These are phyloP conservation scores for Saccharomyces mikatae DNA, from an alignment of 805 yeast species.

Conservation along the genomic window DNA sequence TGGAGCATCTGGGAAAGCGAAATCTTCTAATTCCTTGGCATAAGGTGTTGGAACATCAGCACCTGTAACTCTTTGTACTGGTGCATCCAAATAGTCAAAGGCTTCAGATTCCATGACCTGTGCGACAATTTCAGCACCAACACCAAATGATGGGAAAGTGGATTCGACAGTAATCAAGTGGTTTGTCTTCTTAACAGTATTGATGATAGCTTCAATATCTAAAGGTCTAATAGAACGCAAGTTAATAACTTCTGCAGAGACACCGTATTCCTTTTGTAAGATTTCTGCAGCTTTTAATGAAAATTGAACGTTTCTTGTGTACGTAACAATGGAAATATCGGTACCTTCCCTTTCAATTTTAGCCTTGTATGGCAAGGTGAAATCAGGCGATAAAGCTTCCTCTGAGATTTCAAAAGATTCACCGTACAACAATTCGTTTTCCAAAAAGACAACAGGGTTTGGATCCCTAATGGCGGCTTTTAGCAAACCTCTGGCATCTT, in stretches of 20 bases:
- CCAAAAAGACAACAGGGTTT: slow-evolving; percentile 91
- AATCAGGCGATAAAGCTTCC: slow-evolving; percentile 83
- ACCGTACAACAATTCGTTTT: slow-evolving; percentile 92
- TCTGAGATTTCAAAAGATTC: slow-evolving; percentile 83
- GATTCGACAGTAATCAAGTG: slow-evolving; percentile 94
- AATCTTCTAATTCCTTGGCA: slow-evolving; percentile 90
- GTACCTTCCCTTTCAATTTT: slow-evolving; percentile 90
- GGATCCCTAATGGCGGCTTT: slow-evolving; percentile 98
- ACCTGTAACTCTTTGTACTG: slow-evolving; percentile 97
- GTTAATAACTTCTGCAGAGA: slow-evolving; percentile 88
- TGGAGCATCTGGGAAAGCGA: slow-evolving; percentile 96
- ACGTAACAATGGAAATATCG: slow-evolving; percentile 83
- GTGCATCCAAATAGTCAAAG: slow-evolving; percentile 96
- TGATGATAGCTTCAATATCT: slow-evolving; percentile 78
- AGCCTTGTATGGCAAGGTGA: slow-evolving; percentile 85
- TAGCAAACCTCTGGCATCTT: slow-evolving; percentile 89
- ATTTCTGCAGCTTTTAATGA: slow-evolving; percentile 85
- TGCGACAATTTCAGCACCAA: slow-evolving; percentile 96
- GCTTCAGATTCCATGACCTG: slow-evolving; percentile 98
- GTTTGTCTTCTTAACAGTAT: slow-evolving; percentile 91
- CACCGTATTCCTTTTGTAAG: slow-evolving; percentile 76
- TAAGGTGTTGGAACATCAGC: slow-evolving; percentile 99
- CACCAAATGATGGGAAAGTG: slow-evolving; percentile 97
- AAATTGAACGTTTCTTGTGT: slow-evolving; percentile 82
- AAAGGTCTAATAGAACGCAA: slow-evolving; percentile 95